Evolutionary conservation across 176 grass and related monocot genomes (phyloP).

Genomic region (Poa annua): DNA sequence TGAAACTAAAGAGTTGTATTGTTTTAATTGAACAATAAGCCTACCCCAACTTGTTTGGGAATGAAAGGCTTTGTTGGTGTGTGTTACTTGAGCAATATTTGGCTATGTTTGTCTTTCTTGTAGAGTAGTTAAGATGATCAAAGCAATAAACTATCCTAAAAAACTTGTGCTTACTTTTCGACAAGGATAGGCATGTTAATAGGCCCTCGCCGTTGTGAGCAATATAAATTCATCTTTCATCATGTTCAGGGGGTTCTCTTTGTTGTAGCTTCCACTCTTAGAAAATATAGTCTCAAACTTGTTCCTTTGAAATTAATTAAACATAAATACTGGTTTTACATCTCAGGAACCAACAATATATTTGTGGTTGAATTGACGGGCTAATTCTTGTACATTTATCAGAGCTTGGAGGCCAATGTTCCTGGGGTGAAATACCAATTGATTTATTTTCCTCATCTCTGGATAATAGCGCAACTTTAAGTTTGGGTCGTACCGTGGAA

Average conservation of each 20-base stretch:
- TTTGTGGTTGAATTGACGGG: conserved; percentile 20
- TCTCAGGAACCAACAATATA: not conserved
- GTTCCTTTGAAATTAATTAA: not conserved
- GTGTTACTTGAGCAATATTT: not conserved
- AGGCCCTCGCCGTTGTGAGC: not conserved
- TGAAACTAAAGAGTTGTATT: not conserved
- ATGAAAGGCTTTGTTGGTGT: no score
- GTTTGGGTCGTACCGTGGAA: conserved; percentile 64
- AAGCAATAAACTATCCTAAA: conserved; percentile 9
- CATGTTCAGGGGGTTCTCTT: conserved; percentile 5
- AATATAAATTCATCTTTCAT: conserved; percentile 12
- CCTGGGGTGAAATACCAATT: conserved; percentile 79
- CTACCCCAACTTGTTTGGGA: no score
- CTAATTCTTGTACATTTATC: conserved; percentile 38
- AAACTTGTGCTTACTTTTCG: not conserved
- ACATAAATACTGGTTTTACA: not conserved
- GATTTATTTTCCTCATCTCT: conserved; percentile 64
- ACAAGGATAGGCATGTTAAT: not conserved
- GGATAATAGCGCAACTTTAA: conserved; percentile 61
- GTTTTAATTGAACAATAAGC: not conserved
- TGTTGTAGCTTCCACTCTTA: conserved; percentile 11
- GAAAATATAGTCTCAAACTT: conserved; percentile 13
- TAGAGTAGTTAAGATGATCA: conserved; percentile 17
- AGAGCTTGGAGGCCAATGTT: conserved; percentile 81
- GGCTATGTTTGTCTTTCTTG: not conserved